Base-by-base conservation (phyloP, 805 yeast genomes). In the Candida takata region DNA sequence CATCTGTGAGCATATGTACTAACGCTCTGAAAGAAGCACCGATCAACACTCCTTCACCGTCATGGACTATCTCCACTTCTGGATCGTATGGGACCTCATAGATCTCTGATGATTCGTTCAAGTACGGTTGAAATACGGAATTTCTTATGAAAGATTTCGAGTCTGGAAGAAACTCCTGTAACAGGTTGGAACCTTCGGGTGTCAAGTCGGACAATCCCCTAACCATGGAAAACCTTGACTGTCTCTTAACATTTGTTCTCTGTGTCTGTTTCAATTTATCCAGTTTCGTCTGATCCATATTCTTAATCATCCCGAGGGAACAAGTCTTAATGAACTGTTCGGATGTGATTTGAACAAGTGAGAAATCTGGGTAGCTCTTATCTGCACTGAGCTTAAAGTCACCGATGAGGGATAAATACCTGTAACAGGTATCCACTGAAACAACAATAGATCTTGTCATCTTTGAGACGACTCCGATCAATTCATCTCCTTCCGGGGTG, bases 11-110 rank as follows among this genome's bases (percentile, higher is more conserved):
- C 17, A 83, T 65, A 47, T 65, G 71, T 4, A 83, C 73, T 38
- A 83, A 62, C 0, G 85, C 83, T 44, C 76, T 72, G 54, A 82
- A 79, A 1, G 88, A 79, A 3, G 84, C 81, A 11, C 88, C 90
- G 30, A 79, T 52, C 16, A 82, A 54, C 34, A 65, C 67, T 2
- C 75, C 76, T 26, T 68, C 69, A 4, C 62, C 52, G 45, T 72
- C 77, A 30, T 70, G 64, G 30, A 74, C 53, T 14, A 79, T 57
- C 48, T 82, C 86, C 13, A 54, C 48, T 35, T 55, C 60, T 4
- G 42, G 37, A 29, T 49, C 51, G 8, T 41, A 37, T 5, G 47
- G 33, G 14, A 36, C 33, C 12, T 40, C 38, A 19, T 35, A 41
- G 0, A 40, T 41, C 13, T 47, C 49, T 5, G 41, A 47, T 2